A percentile compares a stretch with the other conserved stretches of the same genome.
phyloP scores from a whole-genome alignment of 257 asterid species.

The Linderniella brevidens region DNA sequence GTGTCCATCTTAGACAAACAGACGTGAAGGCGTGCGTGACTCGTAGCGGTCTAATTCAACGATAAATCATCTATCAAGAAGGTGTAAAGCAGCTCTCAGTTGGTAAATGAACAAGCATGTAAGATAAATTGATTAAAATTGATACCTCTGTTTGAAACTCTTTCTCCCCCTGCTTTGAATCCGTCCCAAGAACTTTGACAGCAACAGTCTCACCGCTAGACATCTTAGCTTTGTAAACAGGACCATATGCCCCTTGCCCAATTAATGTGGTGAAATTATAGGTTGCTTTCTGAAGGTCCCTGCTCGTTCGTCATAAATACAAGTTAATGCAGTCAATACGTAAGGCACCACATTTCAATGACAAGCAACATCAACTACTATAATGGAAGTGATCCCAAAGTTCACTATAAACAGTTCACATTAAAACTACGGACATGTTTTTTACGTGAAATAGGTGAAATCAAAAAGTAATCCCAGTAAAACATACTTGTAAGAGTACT shows the following conservation, averaged over 20 bases:
- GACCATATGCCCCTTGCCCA: constrained; percentile 94
- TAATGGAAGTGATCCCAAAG: background rate
- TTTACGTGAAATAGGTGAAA: background rate
- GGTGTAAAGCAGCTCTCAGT: background rate
- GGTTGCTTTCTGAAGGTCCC: constrained; percentile 94
- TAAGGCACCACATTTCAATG: background rate
- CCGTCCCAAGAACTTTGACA: constrained; percentile 82
- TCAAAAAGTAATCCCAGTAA: background rate
- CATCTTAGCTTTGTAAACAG: constrained; percentile 88
- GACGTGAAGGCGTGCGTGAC: no score
- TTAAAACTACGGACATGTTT: no score
- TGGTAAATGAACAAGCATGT: constrained; percentile 5
- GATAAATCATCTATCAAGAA: background rate
- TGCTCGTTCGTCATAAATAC: constrained; percentile 17
- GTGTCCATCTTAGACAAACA: no score
- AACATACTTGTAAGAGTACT: constrained; percentile 73
- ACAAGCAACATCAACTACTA: background rate
- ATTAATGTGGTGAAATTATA: constrained; percentile 66
- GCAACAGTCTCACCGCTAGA: constrained; percentile 70
- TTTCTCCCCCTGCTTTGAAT: constrained; percentile 90
- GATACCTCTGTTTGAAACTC: constrained; percentile 92
- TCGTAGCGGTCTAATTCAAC: no score
- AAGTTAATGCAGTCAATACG: background rate
- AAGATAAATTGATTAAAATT: background rate
- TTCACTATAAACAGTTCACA: no score